Base-by-base conservation (phyloP, 164 flowering plant species). In the Taxillus chinensis region DNA sequence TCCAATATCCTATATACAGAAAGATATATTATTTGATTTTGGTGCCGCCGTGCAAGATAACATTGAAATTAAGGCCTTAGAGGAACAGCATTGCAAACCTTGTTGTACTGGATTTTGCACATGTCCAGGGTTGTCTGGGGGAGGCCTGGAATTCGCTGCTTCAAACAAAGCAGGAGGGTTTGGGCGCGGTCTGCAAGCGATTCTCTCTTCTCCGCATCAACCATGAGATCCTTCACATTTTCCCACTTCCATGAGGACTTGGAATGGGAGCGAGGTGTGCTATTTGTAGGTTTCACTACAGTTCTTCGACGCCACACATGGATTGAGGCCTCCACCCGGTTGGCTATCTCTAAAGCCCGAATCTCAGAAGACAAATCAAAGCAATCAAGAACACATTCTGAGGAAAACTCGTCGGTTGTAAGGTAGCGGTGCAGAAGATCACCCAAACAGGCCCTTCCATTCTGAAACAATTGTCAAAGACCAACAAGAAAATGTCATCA, bases 81-180 rank as follows among this genome's bases (percentile, higher is more conserved):
- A 27, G 27, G 27, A 27, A 27, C 27, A 27, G 27, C 27, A 27
- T 27, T 27, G 41, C 41, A 3, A 51, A 83, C 90, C 90, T 82
- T 83, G 78, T 85, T 85, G 67, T 64, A 75, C 60, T 85, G 90
- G 60, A 85, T 85, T 67, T 85, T 83, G 80, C 75, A 76, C 75
- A 72, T 77, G 61, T 85, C 90, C 42, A 85, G 61, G 38, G 81
- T 64, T 39, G 90, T 82, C 55, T 85, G 90, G 2, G 83, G 75
- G 7, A 85, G 83, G 55, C 80, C 80, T 55, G 90, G 87, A 62
- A 79, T 83, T 41, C 80, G 71, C 61, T 80, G 82, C 71, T 75
- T 80, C 80, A 85, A 70, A 73, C 80, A 78, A 39, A 79, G 77
- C 43, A 83, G 61, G 37, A 85, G 75, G 64, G 67, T 78, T 64